Base-by-base conservation (phyloP, 2,329 filamentous ascomycete genomes). In the Sclerotinia trifoliorum region DNA sequence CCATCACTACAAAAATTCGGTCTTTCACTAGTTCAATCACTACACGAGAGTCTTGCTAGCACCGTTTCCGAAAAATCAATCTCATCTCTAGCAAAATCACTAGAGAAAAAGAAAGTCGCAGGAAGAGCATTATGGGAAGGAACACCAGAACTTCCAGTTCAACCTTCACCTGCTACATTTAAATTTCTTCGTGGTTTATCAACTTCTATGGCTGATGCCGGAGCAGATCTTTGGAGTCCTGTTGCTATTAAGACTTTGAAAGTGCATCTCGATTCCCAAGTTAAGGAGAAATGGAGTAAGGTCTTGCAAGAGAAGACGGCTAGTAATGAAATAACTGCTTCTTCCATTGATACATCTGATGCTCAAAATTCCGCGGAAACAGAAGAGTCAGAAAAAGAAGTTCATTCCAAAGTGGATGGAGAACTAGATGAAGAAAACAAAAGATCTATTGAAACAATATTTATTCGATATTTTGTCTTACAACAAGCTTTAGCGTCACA, bases 41-140 rank as follows among this genome's bases (percentile, higher is more conserved):
- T 97, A 8, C 90, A 96, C 70, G 75, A 83, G 35, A 81, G 82
- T 2, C 78, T 96, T 5, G 88, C 86, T 0, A 75, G 76, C 2
- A 80, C 84, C 39, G 83, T 90, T 1, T 81, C 84, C 0, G 75
- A 78, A 17, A 76, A 81, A 0, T 80, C 86, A 0, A 74, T 90
- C 46, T 78, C 84, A 65, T 76, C 82, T 64, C 82, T 88, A 64
- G 73, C 78, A 1, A 76, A 77, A n/a, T 75, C 76, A 3, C 77
- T 80, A 0, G 77, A 85, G 52, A 78, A 81, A 58, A 84, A 80
- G 66, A 80, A 75, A 39, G 83, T 91, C 0, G 83, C 84, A 2
- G 88, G 89, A 8, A 84, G 88, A 64, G 83, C 86, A 0, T 81
- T 97, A 0, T 97, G 94, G 94, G 93, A 96, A 76, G 91, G 91